These are phyloP conservation scores for Codiaeum variegatum DNA, from an alignment of 441 rosid genomes.

Conservation along the genomic window DNA sequence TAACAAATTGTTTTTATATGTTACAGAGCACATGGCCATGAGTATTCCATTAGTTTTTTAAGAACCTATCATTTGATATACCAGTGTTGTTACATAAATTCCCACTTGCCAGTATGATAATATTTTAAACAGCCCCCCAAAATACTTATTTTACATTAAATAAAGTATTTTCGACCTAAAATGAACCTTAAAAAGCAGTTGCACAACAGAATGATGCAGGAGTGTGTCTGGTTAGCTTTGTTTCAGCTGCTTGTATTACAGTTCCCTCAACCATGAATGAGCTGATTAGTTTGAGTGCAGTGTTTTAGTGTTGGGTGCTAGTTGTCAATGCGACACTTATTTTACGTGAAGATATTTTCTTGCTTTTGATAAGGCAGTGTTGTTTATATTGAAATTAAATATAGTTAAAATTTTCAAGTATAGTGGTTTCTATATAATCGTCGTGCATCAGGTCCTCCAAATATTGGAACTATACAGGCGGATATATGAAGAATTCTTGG, in stretches of 20 bases:
- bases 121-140: not conserved
- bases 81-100: not conserved
- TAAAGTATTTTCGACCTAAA: not conserved
- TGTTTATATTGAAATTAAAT: not conserved
- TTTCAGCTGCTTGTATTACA: not conserved
- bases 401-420: not conserved
- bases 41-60: not conserved
- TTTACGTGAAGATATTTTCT: not conserved
- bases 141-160: not conserved
- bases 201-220: not conserved
- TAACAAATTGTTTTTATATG: not conserved
- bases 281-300: not conserved
- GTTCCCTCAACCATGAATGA: not conserved
- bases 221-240: not conserved
- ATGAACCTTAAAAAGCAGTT: not conserved
- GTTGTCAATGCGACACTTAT: not conserved
- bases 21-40: not conserved
- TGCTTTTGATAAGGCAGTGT: not conserved
- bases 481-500: conserved; percentile 88
- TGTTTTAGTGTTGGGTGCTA: not conserved
- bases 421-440: not conserved
- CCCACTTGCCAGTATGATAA: not conserved
- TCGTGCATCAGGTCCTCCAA: conserved; percentile 68
- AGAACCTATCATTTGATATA: not conserved
- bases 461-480: conserved; percentile 85